Percentiles rank a stretch among this genome's conserved stretches.
These are phyloP conservation scores for Pseudonitzschia delicatissima DNA, from an alignment of 108 stramenopile species.

Conservation along the genomic window DNA sequence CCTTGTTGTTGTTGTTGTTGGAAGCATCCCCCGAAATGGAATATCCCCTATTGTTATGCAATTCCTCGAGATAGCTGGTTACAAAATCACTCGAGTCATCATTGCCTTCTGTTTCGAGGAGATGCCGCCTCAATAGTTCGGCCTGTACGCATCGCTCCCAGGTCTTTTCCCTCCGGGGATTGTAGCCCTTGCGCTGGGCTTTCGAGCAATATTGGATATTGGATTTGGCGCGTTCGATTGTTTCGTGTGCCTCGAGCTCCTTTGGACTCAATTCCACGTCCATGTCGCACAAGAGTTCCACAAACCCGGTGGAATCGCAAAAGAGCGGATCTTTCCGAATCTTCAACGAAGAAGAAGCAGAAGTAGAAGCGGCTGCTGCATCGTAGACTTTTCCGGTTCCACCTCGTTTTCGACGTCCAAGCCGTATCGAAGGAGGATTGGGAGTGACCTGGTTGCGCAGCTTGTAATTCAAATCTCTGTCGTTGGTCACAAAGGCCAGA, in stretches of 20 bases:
- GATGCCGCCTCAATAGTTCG: conserved; percentile 11
- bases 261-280: background rate
- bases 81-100: background rate
- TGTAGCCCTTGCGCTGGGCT: conserved; percentile 3
- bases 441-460: background rate
- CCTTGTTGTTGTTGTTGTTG: background rate
- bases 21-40: background rate
- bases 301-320: conserved; percentile 20
- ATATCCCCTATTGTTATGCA: conserved; percentile 5
- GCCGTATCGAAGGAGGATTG: background rate
- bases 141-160: conserved; percentile 29
- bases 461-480: conserved; percentile 13
- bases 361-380: background rate
- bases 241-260: background rate
- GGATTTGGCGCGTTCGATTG: conserved; percentile 9
- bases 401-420: background rate
- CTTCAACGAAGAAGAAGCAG: too few species aligned
- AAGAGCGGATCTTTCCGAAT: conserved; percentile 9
- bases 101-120: background rate
- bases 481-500: conserved; percentile 22
- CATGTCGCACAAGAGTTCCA: background rate
- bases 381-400: background rate
- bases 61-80: background rate
- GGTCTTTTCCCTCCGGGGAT: conserved; percentile 24
- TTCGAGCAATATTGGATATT: background rate